Conservation (phyloP, 2,329 filamentous ascomycete genomes). For the Nemania bipapillata region DNA sequence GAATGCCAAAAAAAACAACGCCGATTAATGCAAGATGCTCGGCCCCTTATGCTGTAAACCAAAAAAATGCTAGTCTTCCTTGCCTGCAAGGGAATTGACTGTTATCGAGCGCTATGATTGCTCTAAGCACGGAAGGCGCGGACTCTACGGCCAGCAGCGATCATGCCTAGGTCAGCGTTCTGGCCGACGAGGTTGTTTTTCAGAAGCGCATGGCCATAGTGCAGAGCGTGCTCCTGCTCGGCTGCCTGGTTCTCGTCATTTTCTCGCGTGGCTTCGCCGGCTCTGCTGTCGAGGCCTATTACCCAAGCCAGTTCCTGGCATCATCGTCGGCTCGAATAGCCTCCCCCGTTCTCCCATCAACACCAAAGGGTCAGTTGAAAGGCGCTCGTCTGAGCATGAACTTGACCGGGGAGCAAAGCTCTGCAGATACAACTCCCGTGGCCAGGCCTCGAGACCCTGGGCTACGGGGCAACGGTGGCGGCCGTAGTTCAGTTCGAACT, state of each 20-base stretch:
- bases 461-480: slow-evolving; percentile 4
- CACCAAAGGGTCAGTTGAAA: slow-evolving; percentile 38
- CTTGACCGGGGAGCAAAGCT: slow-evolving; percentile 35
- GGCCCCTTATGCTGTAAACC: neutral
- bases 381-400: slow-evolving; percentile 16
- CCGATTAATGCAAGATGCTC: slow-evolving; percentile 17
- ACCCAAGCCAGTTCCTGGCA: slow-evolving; percentile 47
- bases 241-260: slow-evolving; percentile 87
- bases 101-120: neutral
- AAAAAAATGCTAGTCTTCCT: neutral
- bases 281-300: slow-evolving; percentile 48
- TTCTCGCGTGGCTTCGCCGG: slow-evolving; percentile 69
- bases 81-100: neutral
- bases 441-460: slow-evolving; percentile 4
- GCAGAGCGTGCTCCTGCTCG: slow-evolving; percentile 85
- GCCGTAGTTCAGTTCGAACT: slow-evolving; percentile 31
- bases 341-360: slow-evolving; percentile 47
- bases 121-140: slow-evolving; percentile 47
- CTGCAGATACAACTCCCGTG: slow-evolving; percentile 22
- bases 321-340: slow-evolving; percentile 42
- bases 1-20: neutral
- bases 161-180: slow-evolving; percentile 73
- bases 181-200: slow-evolving; percentile 91
- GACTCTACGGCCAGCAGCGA: slow-evolving; percentile 41
- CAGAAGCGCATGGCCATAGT: slow-evolving; percentile 93